Evolutionary conservation across 306 rosid genomes (phyloP).

Genomic region (Castanea crenata): DNA sequence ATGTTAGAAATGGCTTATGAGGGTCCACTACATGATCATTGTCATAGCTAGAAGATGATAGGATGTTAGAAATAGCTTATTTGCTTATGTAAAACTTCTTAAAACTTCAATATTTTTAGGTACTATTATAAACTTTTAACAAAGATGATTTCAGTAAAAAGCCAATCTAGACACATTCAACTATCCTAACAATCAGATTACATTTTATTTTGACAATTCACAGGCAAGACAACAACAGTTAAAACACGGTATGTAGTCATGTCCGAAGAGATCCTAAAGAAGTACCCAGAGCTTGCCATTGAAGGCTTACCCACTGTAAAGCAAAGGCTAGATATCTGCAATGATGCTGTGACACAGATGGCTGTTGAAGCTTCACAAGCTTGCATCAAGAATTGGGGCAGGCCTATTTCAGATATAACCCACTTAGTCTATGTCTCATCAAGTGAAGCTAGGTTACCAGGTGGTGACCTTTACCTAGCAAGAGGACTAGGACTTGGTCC

Average conservation of each 20-base stretch:
- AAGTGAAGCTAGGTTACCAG: constrained; percentile 85
- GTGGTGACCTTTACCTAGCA: constrained; percentile 85
- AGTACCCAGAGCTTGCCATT: constrained; percentile 63
- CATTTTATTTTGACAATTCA: constrained; percentile 14
- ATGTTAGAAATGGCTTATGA: too few species aligned
- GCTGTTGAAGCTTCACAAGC: constrained; percentile 81
- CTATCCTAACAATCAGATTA: not conserved
- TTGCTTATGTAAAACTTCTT: too few species aligned
- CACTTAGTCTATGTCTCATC: constrained; percentile 90
- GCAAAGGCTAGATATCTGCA: constrained; percentile 84
- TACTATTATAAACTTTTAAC: too few species aligned
- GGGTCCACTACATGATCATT: too few species aligned
- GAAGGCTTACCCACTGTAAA: constrained; percentile 73
- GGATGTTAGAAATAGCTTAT: too few species aligned
- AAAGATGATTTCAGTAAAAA: too few species aligned
- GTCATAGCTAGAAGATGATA: too few species aligned
- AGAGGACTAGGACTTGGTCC: constrained; percentile 72
- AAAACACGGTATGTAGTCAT: constrained; percentile 92
- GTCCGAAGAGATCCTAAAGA: constrained; percentile 76
- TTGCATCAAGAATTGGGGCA: constrained; percentile 79
- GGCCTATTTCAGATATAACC: constrained; percentile 70
- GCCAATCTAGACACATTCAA: not conserved
- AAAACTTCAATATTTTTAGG: too few species aligned
- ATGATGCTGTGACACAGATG: constrained; percentile 85
- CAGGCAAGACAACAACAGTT: constrained; percentile 91